phyloP scores from a whole-genome alignment of 164 flowering plant genomes.

The Magnolia sinica region DNA sequence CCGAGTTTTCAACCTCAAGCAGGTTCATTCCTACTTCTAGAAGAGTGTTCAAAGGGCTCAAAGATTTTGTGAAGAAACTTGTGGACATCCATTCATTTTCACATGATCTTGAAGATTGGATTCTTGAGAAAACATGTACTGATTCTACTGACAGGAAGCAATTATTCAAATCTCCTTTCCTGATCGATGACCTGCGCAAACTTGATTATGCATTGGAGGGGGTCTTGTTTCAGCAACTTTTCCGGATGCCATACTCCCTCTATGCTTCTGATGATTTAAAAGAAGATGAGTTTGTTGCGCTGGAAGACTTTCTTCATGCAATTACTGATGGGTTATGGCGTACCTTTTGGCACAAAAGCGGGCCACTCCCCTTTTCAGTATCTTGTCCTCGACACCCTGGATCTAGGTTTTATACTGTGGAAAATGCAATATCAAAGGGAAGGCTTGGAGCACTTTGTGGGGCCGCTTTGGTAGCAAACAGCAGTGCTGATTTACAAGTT shows the following conservation, averaged over 20 bases:
- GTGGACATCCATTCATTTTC: constrained; percentile 44
- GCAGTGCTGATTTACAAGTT: constrained; percentile 26
- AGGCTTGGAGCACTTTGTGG: constrained; percentile 45
- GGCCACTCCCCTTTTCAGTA: constrained; percentile 53
- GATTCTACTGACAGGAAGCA: constrained; percentile 28
- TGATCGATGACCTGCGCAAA: constrained; percentile 45
- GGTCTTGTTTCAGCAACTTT: constrained; percentile 54
- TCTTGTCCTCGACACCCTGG: constrained; percentile 53
- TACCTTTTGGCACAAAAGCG: constrained; percentile 57
- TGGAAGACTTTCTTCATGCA: constrained; percentile 64
- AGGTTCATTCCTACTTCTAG: constrained; percentile 49
- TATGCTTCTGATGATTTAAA: constrained; percentile 30
- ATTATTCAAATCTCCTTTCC: constrained; percentile 47
- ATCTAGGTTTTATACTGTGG: constrained; percentile 52
- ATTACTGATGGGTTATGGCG: constrained; percentile 54
- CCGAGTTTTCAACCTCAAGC: constrained; percentile 47
- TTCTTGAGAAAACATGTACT: constrained; percentile 31
- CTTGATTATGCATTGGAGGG: constrained; percentile 70
- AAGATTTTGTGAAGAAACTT: constrained; percentile 46
- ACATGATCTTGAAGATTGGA: constrained; percentile 48
- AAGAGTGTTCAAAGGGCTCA: constrained; percentile 49
- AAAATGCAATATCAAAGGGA: constrained; percentile 54
- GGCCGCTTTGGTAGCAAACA: constrained; percentile 47
- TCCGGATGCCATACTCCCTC: constrained; percentile 53
- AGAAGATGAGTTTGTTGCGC: constrained; percentile 50